phyloP scores from a whole-genome alignment of 192 early-diverging fungal genomes.

The Physocladia obscura region DNA sequence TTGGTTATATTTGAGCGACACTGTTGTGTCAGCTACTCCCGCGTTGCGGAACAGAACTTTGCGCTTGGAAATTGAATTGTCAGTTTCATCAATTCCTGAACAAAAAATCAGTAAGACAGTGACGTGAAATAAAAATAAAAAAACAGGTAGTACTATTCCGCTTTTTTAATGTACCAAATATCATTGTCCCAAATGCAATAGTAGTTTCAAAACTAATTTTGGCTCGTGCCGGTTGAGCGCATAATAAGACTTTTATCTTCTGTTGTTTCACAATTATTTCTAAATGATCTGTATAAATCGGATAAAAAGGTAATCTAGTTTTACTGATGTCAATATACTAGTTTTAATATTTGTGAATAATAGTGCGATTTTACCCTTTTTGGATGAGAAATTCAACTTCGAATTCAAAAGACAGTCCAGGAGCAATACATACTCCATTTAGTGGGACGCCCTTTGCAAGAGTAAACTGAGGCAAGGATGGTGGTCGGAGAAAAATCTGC shows the following conservation, averaged over 20 bases:
- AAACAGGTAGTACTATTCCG: too few relatives aligned
- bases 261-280: too few relatives aligned
- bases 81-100: too few relatives aligned
- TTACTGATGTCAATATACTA: too few relatives aligned
- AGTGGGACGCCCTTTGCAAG: conserved; percentile 18
- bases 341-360: too few relatives aligned
- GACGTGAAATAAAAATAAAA: too few relatives aligned
- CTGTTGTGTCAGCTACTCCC: neutral
- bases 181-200: conserved; percentile 47
- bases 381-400: conserved; percentile 28
- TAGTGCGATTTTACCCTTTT: too few relatives aligned
- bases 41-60: neutral
- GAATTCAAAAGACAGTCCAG: conserved; percentile 32
- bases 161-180: too few relatives aligned
- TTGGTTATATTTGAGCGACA: conserved; percentile 9
- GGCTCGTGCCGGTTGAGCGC: conserved; percentile 34
- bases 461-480: conserved; percentile 29
- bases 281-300: too few relatives aligned
- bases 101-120: too few relatives aligned
- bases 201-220: conserved; percentile 20
- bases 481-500: conserved; percentile 29
- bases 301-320: too few relatives aligned
- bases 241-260: conserved; percentile 33
- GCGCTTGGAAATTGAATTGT: neutral
- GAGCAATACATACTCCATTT: conserved; percentile 25